phyloP scores from a whole-genome alignment of 345 rosid genomes.

The Populus simonii region DNA sequence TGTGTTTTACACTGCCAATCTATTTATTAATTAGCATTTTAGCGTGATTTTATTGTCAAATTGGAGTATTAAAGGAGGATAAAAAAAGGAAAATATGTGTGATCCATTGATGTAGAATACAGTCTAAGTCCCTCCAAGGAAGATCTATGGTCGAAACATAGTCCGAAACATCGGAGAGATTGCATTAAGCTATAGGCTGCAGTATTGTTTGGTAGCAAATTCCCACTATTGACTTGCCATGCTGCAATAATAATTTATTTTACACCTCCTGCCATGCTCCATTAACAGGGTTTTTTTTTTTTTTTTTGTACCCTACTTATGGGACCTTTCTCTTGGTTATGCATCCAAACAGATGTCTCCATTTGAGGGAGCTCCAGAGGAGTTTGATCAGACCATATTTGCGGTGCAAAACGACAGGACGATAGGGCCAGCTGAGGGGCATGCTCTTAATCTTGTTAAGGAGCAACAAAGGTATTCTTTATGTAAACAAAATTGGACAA shows the following conservation, averaged over 20 bases:
- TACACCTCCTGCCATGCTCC: too few species aligned
- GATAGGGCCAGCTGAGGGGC: conserved; percentile 53
- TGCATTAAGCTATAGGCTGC: not conserved
- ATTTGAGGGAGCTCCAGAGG: conserved; percentile 77
- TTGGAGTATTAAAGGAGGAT: not conserved
- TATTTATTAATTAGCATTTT: not conserved
- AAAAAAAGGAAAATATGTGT: not conserved
- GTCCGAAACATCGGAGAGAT: not conserved
- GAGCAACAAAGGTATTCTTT: conserved; percentile 74
- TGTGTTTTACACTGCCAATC: conserved; percentile 20
- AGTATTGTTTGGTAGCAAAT: not conserved
- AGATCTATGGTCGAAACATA: too few species aligned
- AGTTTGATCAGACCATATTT: conserved; percentile 88
- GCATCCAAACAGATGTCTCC: conserved; percentile 60
- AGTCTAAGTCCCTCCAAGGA: not conserved
- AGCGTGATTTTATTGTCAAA: not conserved
- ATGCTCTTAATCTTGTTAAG: conserved; percentile 55
- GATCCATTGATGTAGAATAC: not conserved
- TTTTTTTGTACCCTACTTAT: not conserved
- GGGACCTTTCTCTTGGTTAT: not conserved
- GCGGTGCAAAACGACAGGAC: conserved; percentile 53
- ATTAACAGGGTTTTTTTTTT: not conserved
- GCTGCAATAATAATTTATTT: too few species aligned
- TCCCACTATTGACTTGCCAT: too few species aligned
- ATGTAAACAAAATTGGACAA: not conserved